A percentile compares a stretch with the other conserved stretches of the same genome.
Conservation (phyloP, 2,329 filamentous ascomycete species). For the Aspergillus sp. region DNA sequence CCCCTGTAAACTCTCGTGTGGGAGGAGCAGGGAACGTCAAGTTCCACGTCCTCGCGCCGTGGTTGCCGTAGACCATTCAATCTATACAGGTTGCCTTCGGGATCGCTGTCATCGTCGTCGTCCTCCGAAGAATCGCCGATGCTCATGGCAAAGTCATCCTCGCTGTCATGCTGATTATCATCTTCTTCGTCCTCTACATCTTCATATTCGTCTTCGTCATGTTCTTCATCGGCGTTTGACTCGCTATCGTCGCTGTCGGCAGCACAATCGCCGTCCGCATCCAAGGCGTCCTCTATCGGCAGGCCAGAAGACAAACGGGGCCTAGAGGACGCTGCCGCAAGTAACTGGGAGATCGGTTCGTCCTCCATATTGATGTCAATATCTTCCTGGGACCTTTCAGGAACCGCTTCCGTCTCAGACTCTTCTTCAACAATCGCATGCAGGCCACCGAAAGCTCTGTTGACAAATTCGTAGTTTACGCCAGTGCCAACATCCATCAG, state of each 20-base stretch:
- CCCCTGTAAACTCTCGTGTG: slow-evolving; percentile 60
- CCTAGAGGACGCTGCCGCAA: neutral
- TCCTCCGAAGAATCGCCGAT: slow-evolving; percentile 34
- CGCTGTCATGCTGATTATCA: slow-evolving; percentile 29
- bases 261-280: neutral
- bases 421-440: slow-evolving; percentile 43
- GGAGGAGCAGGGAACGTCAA: slow-evolving; percentile 54
- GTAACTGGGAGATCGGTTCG: slow-evolving; percentile 37
- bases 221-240: slow-evolving; percentile 8
- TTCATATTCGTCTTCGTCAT: slow-evolving; percentile 16
- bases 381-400: slow-evolving; percentile 50
- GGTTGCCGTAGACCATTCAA: slow-evolving; percentile 50
- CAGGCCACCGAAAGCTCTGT: slow-evolving; percentile 62
- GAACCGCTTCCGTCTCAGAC: slow-evolving; percentile 34
- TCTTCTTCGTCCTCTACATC: slow-evolving; percentile 26
- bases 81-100: slow-evolving; percentile 44
- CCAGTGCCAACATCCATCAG: slow-evolving; percentile 57
- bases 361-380: slow-evolving; percentile 49
- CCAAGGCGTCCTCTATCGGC: neutral
- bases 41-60: slow-evolving; percentile 53
- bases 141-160: slow-evolving; percentile 26
- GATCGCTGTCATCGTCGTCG: slow-evolving; percentile 25
- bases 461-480: slow-evolving; percentile 57
- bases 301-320: neutral
- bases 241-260: slow-evolving; percentile 5